Conservation (phyloP, 2,329 filamentous ascomycete genomes). For the Thielaviopsis ethacetica region DNA sequence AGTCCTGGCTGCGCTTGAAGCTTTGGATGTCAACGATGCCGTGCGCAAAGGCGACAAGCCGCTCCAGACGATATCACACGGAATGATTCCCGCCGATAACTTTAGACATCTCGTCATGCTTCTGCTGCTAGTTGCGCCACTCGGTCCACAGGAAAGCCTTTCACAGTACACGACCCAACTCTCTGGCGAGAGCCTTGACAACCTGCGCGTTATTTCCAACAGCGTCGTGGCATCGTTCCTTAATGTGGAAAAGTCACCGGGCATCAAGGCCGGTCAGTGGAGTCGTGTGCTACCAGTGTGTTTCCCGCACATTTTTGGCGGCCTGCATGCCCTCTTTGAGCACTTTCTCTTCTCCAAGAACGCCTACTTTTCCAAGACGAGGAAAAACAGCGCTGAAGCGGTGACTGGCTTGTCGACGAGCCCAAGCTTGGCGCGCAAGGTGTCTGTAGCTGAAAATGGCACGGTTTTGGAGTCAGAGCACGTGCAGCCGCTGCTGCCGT, state of each 20-base stretch:
- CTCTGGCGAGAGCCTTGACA: constrained; percentile 29
- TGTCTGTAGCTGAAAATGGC: neutral
- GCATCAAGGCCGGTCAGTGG: constrained; percentile 46
- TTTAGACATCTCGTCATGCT: constrained; percentile 55
- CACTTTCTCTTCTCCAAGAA: constrained; percentile 62
- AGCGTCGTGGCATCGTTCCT: constrained; percentile 50
- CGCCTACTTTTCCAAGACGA: constrained; percentile 43
- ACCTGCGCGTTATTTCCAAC: constrained; percentile 45
- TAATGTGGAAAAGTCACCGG: constrained; percentile 45
- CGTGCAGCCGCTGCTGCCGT: constrained; percentile 33
- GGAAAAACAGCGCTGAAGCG: neutral
- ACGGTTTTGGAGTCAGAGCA: constrained; percentile 13
- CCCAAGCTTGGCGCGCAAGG: constrained; percentile 1
- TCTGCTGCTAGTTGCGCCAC: constrained; percentile 47
- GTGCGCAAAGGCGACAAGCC: constrained; percentile 35
- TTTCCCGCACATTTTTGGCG: constrained; percentile 50
- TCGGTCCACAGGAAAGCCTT: constrained; percentile 48
- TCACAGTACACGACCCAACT: constrained; percentile 43
- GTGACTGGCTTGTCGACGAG: neutral
- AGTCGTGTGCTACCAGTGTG: constrained; percentile 40
- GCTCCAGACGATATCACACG: constrained; percentile 24
- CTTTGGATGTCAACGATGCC: constrained; percentile 46
- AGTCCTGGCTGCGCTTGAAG: constrained; percentile 51
- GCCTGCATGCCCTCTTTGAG: constrained; percentile 53
- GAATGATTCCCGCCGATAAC: constrained; percentile 59